Conservation (phyloP, 192 early-diverging fungal species). For the Anaeromyces robustus region DNA sequence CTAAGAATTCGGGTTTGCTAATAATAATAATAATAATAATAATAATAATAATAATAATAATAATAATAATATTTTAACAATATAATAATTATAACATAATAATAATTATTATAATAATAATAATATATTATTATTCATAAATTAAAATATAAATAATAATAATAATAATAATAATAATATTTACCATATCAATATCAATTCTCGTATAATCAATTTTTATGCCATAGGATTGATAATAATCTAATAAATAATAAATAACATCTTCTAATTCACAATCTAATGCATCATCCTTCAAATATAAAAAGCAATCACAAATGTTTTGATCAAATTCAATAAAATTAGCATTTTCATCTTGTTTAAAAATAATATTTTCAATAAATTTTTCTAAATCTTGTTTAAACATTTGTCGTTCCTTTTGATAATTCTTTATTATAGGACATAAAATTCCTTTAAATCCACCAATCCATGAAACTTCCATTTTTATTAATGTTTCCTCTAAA, state of each 20-base stretch:
- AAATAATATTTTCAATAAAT: slow-evolving; percentile 17
- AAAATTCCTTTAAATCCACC: slow-evolving; percentile 58
- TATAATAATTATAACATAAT: slow-evolving; percentile 11
- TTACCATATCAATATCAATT: slow-evolving; percentile 19
- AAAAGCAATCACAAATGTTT: slow-evolving; percentile 30
- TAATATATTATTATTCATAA: too few species aligned
- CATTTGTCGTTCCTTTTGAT: slow-evolving; percentile 7
- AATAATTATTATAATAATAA: too few species aligned
- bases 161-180: slow-evolving; percentile 1
- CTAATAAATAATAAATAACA: slow-evolving; percentile 48
- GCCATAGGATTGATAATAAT: slow-evolving; percentile 37
- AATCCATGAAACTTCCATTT: slow-evolving; percentile 69
- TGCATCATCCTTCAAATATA: slow-evolving; percentile 33
- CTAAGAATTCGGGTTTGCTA: background rate
- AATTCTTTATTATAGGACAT: background rate
- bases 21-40: background rate
- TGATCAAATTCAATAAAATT: slow-evolving; percentile 35
- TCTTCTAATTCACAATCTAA: slow-evolving; percentile 47
- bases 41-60: slow-evolving; percentile 1
- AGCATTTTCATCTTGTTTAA: slow-evolving; percentile 10
- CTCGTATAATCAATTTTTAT: slow-evolving; percentile 34
- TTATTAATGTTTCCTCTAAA: slow-evolving; percentile 38
- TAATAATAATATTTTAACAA: too few species aligned
- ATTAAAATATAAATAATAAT: too few species aligned
- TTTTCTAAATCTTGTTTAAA: slow-evolving; percentile 31